Evolutionary conservation across 2,329 filamentous ascomycete species (phyloP), one percentile per base, ranked within the genome.

Genomic region (Macrophomina tecta): DNA sequence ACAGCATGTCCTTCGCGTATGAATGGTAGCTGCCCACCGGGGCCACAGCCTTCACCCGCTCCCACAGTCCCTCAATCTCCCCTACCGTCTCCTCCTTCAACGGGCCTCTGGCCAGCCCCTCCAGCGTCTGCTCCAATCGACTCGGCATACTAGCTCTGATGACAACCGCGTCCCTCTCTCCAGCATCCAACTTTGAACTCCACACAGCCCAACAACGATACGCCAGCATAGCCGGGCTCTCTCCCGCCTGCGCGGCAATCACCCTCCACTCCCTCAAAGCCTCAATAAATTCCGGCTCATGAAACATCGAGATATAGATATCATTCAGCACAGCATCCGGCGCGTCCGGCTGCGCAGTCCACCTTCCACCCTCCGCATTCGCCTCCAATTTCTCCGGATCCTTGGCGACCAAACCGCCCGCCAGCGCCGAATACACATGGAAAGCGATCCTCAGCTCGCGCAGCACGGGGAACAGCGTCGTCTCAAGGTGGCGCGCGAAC

Each of bases 21-120:
- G 53, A 58, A 16, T 42, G 36, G 18, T 28, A 73, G 52, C 75
- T 76, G 42, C 76, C 73, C 7, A 75, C 23, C 12, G 73, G 72
- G 56, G 74, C 74, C 42, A 72, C 73, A 2, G 52, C 56, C 70
- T 76, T 70, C 9, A 76, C 82, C n/a, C 90, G 81, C 71, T 83
- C 70, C 93, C 93, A 97, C 5, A 91, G 92, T 77, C 91, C 82
- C 72, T 97, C 92, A 66, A 97, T 81, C 14, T 86, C 88, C 75
- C 89, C 79, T 9, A 96, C 84, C 16, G 96, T 89, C 36, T 93
- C 91, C 14, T 91, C 86, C 0, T 92, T 91, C 69, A 96, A 48
- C 68, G 91, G 91, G 0, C 91, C 87, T 73, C 89, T 88, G 72
- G 88, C 85, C n/a, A 88, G 69, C 72, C 88, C 85, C 49, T 75